Evolutionary conservation across 768 basidiomycete species (phyloP), one percentile per base, ranked within the genome.

Genomic region (Cyclocybe aegerita): DNA sequence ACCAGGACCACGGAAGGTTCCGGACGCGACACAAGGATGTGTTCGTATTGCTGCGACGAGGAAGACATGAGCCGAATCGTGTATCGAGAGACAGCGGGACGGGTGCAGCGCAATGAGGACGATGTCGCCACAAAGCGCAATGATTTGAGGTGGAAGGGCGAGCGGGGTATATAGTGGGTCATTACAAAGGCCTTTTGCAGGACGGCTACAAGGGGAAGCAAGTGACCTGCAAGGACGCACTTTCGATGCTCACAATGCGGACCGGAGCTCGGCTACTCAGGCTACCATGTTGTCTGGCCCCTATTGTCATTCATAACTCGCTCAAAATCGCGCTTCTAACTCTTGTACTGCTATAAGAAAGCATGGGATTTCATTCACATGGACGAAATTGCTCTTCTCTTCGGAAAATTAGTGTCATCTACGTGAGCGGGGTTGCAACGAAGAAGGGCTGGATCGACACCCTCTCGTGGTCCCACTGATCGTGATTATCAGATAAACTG

Each of bases 1-100:
- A 96, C 82, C 60, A 95, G 82, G n/a, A 80, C 73, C 38, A 91
- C 86, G 14, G 76, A 76, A 3, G 83, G 81, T 46, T 83, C 78
- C 1, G 90, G 89, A 51, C 77, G 76, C 3, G 87, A 82, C 12
- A 81, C 78, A 38, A 91, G 70, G 63, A 92, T 87, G 60, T 83
- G 76, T 60, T 81, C 77, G 69, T 86, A 89, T 48, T 59, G 56
- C 37, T 41, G 44, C 41, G 74, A 64, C 41, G 74, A 64, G 15
- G 60, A 51, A 32, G 75, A 83, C 81, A 85, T 83, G 59, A 74
- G 62, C 43, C 80, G 77, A 52, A 62, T 54, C 31, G 55, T 54
- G 38, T 43, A 32, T 11, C 44, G 59, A 23, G 48, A 30, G 41
- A 48, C 9, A 39, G 16, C 29, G 41, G 36, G 35, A 11, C 14